Evolutionary conservation across 805 yeast genomes (phyloP).

Genomic region (Clavispora phyllophila): DNA sequence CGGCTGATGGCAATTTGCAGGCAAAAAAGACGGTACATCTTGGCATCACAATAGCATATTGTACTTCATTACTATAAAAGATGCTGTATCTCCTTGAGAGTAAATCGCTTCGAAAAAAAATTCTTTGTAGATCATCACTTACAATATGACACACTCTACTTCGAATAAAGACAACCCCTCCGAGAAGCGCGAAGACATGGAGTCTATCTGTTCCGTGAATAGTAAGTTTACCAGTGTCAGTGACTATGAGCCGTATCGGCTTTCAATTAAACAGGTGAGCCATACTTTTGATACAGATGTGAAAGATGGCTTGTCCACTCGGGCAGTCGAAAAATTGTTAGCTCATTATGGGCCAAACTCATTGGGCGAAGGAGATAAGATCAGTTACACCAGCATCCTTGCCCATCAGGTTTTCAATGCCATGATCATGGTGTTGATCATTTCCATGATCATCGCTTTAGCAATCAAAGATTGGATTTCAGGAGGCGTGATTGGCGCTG

Average conservation of each 20-base stretch:
- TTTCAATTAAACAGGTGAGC: slow-evolving; percentile 33
- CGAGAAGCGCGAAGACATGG: background rate
- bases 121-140: background rate
- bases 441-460: slow-evolving; percentile 65
- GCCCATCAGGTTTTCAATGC: slow-evolving; percentile 71
- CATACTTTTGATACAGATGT: slow-evolving; percentile 36
- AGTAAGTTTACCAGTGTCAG: background rate
- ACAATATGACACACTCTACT: background rate
- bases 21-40: background rate
- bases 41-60: background rate
- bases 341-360: slow-evolving; percentile 50
- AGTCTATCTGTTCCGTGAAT: background rate
- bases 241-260: slow-evolving; percentile 22
- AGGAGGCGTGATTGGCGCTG: slow-evolving; percentile 75
- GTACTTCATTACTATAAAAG: background rate
- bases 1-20: background rate
- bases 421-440: slow-evolving; percentile 68
- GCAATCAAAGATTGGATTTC: slow-evolving; percentile 77
- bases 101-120: background rate
- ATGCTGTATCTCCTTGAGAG: background rate
- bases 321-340: slow-evolving; percentile 14
- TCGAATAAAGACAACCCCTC: background rate
- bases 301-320: slow-evolving; percentile 43
- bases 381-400: slow-evolving; percentile 50
- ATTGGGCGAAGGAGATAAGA: slow-evolving; percentile 54